A percentile compares a stretch with the other conserved stretches of the same genome.
phyloP scores from a whole-genome alignment of 2,329 filamentous ascomycete species.

The Ophiostoma ulmi region DNA sequence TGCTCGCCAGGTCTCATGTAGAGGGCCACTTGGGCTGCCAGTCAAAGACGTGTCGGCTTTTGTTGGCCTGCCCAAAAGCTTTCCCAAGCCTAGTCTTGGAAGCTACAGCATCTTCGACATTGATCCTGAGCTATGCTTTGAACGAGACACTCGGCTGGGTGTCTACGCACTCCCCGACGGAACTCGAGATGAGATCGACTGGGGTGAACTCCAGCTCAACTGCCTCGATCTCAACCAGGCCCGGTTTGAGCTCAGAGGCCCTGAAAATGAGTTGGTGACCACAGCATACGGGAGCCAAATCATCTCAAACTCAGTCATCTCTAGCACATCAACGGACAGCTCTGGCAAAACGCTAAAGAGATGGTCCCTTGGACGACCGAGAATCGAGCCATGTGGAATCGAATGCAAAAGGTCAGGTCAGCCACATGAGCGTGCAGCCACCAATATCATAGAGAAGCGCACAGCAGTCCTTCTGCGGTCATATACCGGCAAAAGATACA shows the following conservation, averaged over 20 bases:
- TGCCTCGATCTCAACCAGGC: conserved; percentile 62
- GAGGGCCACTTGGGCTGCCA: conserved; percentile 56
- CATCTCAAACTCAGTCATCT: neutral
- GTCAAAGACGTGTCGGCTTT: conserved; percentile 60
- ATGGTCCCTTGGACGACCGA: neutral
- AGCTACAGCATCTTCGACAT: conserved; percentile 57
- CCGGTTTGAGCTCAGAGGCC: conserved; percentile 50
- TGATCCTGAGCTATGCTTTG: conserved; percentile 60
- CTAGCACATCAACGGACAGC: neutral
- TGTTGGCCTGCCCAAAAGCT: conserved; percentile 54
- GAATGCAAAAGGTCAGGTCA: neutral
- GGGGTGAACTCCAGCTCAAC: conserved; percentile 63
- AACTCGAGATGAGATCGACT: conserved; percentile 61
- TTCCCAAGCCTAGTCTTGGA: conserved; percentile 58
- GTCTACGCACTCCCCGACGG: conserved; percentile 55
- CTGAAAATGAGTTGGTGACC: conserved; percentile 42
- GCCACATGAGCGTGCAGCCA: neutral
- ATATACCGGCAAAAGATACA: conserved; percentile 70
- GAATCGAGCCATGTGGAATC: neutral
- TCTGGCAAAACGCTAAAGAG: neutral
- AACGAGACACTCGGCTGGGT: conserved; percentile 64
- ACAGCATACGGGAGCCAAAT: conserved; percentile 21
- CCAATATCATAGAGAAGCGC: conserved; percentile 41
- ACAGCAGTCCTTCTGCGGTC: conserved; percentile 73
- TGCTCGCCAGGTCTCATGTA: conserved; percentile 58